phyloP scores from a whole-genome alignment of 345 rosid genomes.

The Diplotaxis tenuifolia region DNA sequence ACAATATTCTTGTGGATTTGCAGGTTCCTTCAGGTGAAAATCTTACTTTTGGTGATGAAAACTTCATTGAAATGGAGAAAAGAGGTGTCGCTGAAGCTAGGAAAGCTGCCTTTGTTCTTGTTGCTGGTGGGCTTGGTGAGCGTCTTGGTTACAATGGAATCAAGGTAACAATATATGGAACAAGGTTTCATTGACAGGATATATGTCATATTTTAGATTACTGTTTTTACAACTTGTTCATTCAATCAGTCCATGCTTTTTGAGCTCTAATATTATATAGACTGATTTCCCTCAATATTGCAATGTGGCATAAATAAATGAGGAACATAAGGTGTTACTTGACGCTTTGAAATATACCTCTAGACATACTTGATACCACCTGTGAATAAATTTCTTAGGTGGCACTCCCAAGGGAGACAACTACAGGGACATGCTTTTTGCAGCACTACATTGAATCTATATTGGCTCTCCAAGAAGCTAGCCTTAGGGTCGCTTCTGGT shows the following conservation, averaged over 20 bases:
- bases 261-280: not conserved
- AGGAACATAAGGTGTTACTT: not conserved
- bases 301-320: not conserved
- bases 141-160: constrained; percentile 98
- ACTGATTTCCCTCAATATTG: not conserved
- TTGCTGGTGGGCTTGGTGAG: constrained; percentile 98
- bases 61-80: constrained; percentile 70
- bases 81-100: constrained; percentile 73
- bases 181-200: not conserved
- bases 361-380: not conserved
- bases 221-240: not conserved
- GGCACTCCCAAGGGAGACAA: constrained; percentile 92
- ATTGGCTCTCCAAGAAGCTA: constrained; percentile 88
- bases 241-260: not conserved
- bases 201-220: not conserved
- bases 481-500: constrained; percentile 64
- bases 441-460: constrained; percentile 76
- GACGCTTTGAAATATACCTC: not conserved
- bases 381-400: constrained; percentile 46
- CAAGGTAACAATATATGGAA: constrained; percentile 53
- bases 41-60: constrained; percentile 62
- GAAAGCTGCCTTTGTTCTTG: constrained; percentile 90
- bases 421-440: constrained; percentile 82
- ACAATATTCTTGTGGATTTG: not conserved
- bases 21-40: constrained; percentile 89